Base-by-base conservation (phyloP, 2,329 filamentous ascomycete species). In the Aschersonia sp. region DNA sequence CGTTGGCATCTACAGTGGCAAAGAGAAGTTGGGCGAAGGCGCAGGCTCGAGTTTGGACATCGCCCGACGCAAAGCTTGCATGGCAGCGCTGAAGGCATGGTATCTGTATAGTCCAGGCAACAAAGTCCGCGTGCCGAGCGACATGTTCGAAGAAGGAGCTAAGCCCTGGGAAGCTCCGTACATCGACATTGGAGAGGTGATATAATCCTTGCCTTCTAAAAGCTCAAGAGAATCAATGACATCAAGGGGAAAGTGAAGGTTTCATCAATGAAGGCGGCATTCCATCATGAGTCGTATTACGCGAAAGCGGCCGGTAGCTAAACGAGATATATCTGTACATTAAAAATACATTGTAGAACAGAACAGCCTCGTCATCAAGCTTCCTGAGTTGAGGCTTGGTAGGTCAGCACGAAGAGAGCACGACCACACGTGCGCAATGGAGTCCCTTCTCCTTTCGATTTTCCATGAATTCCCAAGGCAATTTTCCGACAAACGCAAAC, bases 11-110 rank as follows among this genome's bases (percentile, higher is more conserved):
- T 98, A 84, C 70, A 94, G 85, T 55, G 92, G 90, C 46, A 72
- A 74, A 51, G 89, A 98, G 62, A 90, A 92, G 74, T 73, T 98
- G 41, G 92, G 90, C 48, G 90, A 98, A 69, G 92, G 82, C n/a
- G 75, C 81, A 22, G 92, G 85, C 30, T 70, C 83, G 45, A 89
- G 77, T 64, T 70, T 97, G 48, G 74, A 87, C 54, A 77, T 87
- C 57, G 90, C 85, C 32, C 79, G 87, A 53, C 74, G 77, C 53
- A 77, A 86, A 62, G 92, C 92, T 22, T 80, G 86, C 39, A 89
- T 94, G 58, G 82, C 84, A 52, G 82, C 88, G 14, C 72, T 98
- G 59, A 94, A 95, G 73, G 75, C 83, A 5, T 98, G 92, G 92
- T 98, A 98, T 66, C 72, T 98, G 47, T 98, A 98, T 70, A 89